A percentile compares a stretch with the other conserved stretches of the same genome.
Conservation (phyloP, 495 filamentous ascomycete genomes). For the Coniosporium apollinis region DNA sequence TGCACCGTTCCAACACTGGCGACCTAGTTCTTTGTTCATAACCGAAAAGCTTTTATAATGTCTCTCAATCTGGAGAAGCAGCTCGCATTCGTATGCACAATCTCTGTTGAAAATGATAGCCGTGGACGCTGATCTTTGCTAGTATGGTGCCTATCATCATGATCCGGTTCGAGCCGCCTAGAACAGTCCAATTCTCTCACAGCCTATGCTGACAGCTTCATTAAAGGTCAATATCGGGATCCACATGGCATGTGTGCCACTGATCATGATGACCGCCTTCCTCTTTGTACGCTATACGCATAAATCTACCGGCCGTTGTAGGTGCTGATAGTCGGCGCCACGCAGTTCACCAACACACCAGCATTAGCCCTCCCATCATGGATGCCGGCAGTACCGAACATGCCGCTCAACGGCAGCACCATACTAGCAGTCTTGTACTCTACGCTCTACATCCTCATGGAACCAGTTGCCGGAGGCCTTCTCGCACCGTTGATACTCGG, state of each 20-base stretch:
- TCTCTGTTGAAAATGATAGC: not conserved
- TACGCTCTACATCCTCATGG: slow-evolving; percentile 75
- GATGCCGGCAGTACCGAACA: slow-evolving; percentile 53
- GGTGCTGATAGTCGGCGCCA: slow-evolving; percentile 6
- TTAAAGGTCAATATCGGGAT: slow-evolving; percentile 64
- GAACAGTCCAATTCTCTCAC: not conserved
- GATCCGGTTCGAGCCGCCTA: slow-evolving; percentile 42
- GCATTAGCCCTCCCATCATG: slow-evolving; percentile 50
- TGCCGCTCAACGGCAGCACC: slow-evolving; percentile 69
- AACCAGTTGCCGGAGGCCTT: slow-evolving; percentile 71
- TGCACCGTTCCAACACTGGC: too few species aligned
- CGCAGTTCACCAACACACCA: slow-evolving; percentile 59
- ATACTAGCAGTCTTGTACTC: slow-evolving; percentile 55
- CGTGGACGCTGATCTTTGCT: slow-evolving; percentile 12
- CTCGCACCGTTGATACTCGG: slow-evolving; percentile 57
- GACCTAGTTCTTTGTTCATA: too few species aligned
- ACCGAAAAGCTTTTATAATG: too few species aligned
- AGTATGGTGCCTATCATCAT: slow-evolving; percentile 95
- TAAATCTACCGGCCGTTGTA: slow-evolving; percentile 2
- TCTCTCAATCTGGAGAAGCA: slow-evolving; percentile 65
- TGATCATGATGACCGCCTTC: slow-evolving; percentile 64
- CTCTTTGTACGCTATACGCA: slow-evolving; percentile 44
- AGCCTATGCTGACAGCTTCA: slow-evolving; percentile 4
- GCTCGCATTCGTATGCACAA: slow-evolving; percentile 50
- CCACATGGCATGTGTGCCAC: slow-evolving; percentile 77